A percentile compares a stretch with the other conserved stretches of the same genome.
Evolutionary conservation across 768 basidiomycete genomes (phyloP).

Genomic region (Epithele typhae): DNA sequence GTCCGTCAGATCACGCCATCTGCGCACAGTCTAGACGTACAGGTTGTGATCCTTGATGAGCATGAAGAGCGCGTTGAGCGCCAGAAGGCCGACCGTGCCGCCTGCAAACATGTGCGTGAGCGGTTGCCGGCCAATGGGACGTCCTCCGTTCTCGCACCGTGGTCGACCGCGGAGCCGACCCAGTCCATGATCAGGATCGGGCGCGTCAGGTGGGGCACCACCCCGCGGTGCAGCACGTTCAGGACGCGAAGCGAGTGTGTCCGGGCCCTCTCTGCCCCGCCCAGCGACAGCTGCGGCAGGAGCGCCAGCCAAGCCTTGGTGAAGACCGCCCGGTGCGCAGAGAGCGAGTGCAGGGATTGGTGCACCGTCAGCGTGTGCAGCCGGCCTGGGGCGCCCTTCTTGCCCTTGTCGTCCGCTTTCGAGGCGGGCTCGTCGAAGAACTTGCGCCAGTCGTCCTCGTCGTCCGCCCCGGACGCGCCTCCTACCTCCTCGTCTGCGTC

Average conservation of each 20-base stretch:
- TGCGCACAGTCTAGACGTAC: constrained; percentile 32
- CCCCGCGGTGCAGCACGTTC: constrained; percentile 76
- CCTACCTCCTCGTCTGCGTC: constrained; percentile 28
- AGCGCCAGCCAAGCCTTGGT: constrained; percentile 77
- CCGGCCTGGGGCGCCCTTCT: constrained; percentile 38
- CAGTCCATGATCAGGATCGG: constrained; percentile 88
- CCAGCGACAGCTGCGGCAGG: constrained; percentile 52
- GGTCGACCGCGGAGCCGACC: constrained; percentile 79
- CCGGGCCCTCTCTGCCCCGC: constrained; percentile 29
- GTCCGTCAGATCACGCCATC: not conserved
- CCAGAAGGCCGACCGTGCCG: constrained; percentile 80
- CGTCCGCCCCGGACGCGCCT: constrained; percentile 34
- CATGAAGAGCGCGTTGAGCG: constrained; percentile 86
- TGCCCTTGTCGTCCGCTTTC: constrained; percentile 29
- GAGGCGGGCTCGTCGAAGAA: constrained; percentile 68
- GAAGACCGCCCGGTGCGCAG: constrained; percentile 78
- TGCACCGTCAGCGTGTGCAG: constrained; percentile 66
- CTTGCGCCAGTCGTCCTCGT: constrained; percentile 69
- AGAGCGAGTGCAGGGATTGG: constrained; percentile 70
- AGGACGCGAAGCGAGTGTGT: constrained; percentile 52
- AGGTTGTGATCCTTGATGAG: constrained; percentile 92
- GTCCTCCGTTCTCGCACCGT: too few relatives aligned
- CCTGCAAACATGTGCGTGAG: constrained; percentile 39
- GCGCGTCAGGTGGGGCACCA: constrained; percentile 78
- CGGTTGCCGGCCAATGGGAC: not conserved